A percentile compares a stretch with the other conserved stretches of the same genome.
These are phyloP conservation scores for Bisporella sp. DNA, from an alignment of 2,329 filamentous ascomycete species.

Conservation along the genomic window DNA sequence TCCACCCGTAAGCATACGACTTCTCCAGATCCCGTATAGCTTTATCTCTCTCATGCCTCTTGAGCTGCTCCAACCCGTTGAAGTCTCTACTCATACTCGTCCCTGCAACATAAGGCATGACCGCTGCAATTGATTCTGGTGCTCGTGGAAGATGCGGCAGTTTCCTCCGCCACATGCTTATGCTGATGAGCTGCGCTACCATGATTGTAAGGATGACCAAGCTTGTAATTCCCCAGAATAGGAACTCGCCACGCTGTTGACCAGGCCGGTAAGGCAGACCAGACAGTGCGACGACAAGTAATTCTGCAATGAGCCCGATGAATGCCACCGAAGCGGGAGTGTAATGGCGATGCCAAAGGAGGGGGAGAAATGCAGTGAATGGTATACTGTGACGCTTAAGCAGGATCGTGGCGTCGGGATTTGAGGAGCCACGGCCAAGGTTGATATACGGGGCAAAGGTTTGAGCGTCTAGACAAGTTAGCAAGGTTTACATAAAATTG, in stretches of 20 bases:
- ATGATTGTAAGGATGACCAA: conserved; percentile 8
- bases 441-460: not conserved
- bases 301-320: conserved; percentile 5
- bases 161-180: conserved; percentile 5
- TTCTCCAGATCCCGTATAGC: too few relatives aligned
- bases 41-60: too few relatives aligned
- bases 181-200: conserved; percentile 2
- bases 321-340: conserved; percentile 7
- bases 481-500: too few relatives aligned
- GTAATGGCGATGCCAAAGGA: conserved; percentile 5
- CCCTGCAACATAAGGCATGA: too few relatives aligned
- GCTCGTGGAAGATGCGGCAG: conserved; percentile 5
- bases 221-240: conserved; percentile 4
- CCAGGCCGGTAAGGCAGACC: conserved; percentile 8
- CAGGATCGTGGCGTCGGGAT: conserved; percentile 6
- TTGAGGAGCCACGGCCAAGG: conserved; percentile 4
- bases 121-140: conserved; percentile 4
- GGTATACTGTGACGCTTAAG: conserved; percentile 4
- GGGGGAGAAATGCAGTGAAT: conserved; percentile 7
- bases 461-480: too few relatives aligned
- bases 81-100: too few relatives aligned
- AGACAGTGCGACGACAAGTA: conserved; percentile 7
- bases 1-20: too few relatives aligned
- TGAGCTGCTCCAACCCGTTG: too few relatives aligned
- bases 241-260: conserved; percentile 7